Conservation (phyloP, 441 rosid genomes). For the Syzygium malaccense region DNA sequence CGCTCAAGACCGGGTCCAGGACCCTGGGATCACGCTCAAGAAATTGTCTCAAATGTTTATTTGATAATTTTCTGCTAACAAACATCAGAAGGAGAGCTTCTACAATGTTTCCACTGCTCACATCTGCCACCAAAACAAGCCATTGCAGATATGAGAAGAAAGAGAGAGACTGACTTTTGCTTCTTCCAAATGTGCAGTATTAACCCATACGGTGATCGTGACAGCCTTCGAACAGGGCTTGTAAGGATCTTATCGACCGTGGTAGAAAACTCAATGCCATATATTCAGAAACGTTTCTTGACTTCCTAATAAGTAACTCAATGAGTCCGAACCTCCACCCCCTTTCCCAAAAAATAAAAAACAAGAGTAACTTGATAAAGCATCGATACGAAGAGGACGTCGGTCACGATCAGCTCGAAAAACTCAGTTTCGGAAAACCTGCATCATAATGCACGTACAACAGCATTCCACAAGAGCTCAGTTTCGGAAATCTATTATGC, state of each 20-base stretch:
- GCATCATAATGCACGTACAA: background rate
- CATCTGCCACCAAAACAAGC: background rate
- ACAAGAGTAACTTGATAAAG: too few species aligned
- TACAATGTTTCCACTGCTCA: fast-evolving
- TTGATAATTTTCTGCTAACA: background rate
- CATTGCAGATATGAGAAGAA: background rate
- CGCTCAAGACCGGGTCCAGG: fast-evolving
- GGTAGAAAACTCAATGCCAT: background rate
- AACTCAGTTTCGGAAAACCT: background rate
- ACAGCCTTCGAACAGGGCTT: background rate
- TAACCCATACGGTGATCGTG: background rate
- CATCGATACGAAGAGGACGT: background rate
- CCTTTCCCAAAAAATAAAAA: too few species aligned
- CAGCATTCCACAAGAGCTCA: background rate
- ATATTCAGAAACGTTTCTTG: fast-evolving
- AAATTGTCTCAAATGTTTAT: background rate
- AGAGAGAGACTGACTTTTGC: background rate
- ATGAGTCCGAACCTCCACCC: too few species aligned
- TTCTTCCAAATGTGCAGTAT: background rate
- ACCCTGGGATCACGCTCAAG: background rate
- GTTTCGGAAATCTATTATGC: background rate
- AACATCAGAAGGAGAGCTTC: background rate
- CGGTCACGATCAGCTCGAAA: fast-evolving
- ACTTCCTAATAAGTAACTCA: background rate
- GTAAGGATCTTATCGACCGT: background rate